phyloP scores from a whole-genome alignment of 352 stramenopile species.

The Globisporangium ultimum region DNA sequence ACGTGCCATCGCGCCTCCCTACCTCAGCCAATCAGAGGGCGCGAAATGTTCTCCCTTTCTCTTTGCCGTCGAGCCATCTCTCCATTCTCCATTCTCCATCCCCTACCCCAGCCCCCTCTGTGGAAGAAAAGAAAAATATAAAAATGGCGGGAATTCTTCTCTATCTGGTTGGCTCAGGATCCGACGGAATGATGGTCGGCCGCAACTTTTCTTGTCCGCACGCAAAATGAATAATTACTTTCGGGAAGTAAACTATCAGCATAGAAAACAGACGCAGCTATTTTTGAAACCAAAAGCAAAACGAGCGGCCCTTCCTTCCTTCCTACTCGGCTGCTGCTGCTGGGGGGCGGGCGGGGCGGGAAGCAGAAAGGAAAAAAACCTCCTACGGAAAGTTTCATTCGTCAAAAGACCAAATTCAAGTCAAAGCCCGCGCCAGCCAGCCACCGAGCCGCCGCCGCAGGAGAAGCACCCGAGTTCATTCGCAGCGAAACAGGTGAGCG shows the following conservation, averaged over 20 bases:
- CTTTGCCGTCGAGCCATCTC: not conserved
- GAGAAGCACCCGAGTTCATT: conserved; percentile 14
- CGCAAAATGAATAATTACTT: too few species aligned
- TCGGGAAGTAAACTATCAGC: too few species aligned
- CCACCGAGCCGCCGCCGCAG: conserved; percentile 23
- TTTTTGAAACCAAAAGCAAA: conserved; percentile 19
- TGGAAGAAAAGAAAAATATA: conserved; percentile 1
- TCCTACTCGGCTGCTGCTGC: not conserved
- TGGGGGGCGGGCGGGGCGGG: not conserved
- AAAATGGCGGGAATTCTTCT: conserved; percentile 10
- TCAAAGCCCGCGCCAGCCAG: conserved; percentile 71
- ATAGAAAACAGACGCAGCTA: conserved; percentile 1
- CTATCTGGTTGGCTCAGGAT: not conserved
- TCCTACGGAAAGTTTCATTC: conserved; percentile 68
- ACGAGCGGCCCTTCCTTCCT: conserved; percentile 5
- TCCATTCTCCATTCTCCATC: too few species aligned
- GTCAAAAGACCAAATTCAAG: conserved; percentile 80
- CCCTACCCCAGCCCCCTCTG: not conserved
- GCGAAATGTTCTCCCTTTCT: conserved; percentile 10
- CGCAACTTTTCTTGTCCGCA: conserved; percentile 1
- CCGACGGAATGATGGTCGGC: not conserved
- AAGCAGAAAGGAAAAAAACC: conserved; percentile 25
- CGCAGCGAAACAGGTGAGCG: conserved; percentile 37
- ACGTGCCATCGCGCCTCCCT: not conserved
- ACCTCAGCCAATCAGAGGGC: conserved; percentile 6